Evolutionary conservation across 2,329 filamentous ascomycete species (phyloP), one percentile per base, ranked within the genome.

Genomic region (Didymella pomorum): DNA sequence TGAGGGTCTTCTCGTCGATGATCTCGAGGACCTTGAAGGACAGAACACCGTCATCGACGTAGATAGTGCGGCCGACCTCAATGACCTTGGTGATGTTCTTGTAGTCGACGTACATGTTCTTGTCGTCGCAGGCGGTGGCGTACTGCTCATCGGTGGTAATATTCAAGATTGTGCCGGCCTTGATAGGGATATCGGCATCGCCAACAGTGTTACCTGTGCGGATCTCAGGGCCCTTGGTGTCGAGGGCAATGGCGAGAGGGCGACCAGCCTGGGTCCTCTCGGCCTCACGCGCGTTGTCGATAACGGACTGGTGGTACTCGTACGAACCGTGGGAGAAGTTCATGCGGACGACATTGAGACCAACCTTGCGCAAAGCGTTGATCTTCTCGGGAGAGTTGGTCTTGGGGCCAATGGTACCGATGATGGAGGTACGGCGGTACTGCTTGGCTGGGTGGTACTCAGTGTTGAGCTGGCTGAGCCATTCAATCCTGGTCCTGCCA

Each of bases 81-180:
- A 99, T 98, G 72, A 99, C 95, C 84, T 96, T 97, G 82, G 94
- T 97, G 81, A 99, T 98, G 86, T 99, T 99, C 89, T 96, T 96
- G 86, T 99, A 98, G 84, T 98, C 94, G 75, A 98, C 90, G 76
- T 93, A 97, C 95, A 99, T 96, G 85, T 97, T 96, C 82, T 93
- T 86, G 71, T 92, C 89, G 79, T 96, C 91, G 75, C 89, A 93
- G 58, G 87, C 81, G 56, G 89, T 90, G 71, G 90, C 90, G 79
- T 97, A 98, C 78, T 92, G 83, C 48, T 98, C 93, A 77, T 99
- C 93, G 59, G 95, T 99, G 76, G 95, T 97, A 81, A 99, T 91
- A 86, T 96, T 97, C 80, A 99, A 81, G 81, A 96, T 84, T 66
- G 88, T 87, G 71, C 94, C 94, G 51, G 88, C 90, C 68, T 87